A percentile compares a stretch with the other conserved stretches of the same genome.
Evolutionary conservation across 805 yeast genomes (phyloP).

Genomic region (Dipodascopsis uninucleata): DNA sequence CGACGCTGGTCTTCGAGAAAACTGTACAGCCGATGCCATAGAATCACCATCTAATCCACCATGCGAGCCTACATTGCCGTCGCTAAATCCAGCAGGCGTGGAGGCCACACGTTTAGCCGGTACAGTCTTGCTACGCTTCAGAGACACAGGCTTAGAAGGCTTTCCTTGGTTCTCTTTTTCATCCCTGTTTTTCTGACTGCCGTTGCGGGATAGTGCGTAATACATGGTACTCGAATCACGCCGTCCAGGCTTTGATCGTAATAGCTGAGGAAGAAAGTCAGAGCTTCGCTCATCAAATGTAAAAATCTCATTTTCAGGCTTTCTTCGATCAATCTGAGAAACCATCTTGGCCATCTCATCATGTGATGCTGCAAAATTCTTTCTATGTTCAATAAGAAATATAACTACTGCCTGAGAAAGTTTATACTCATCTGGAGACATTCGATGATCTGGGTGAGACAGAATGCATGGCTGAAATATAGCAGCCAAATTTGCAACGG

Average conservation of each 20-base stretch:
- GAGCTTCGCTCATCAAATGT: neutral
- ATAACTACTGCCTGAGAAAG: slow-evolving; percentile 82
- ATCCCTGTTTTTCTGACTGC: neutral
- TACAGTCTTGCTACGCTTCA: neutral
- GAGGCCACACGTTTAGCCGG: slow-evolving; percentile 1
- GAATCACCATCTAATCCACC: too few species aligned
- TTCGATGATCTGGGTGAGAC: slow-evolving; percentile 88
- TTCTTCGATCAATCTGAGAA: slow-evolving; percentile 2
- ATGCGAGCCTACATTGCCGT: too few species aligned
- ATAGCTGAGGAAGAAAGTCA: neutral
- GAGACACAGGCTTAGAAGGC: neutral
- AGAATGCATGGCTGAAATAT: slow-evolving; percentile 95
- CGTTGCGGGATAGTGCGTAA: neutral
- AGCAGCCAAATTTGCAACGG: slow-evolving; percentile 89
- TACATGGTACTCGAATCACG: slow-evolving; percentile 1
- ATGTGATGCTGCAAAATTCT: slow-evolving; percentile 46
- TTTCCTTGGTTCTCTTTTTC: neutral
- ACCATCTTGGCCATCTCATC: slow-evolving; percentile 5
- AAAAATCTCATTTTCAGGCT: slow-evolving; percentile 1
- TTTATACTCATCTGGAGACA: slow-evolving; percentile 88
- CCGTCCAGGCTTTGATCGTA: neutral
- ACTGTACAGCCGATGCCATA: too few species aligned
- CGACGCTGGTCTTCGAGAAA: too few species aligned
- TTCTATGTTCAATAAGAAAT: slow-evolving; percentile 81
- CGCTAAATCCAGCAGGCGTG: neutral